A percentile compares a stretch with the other conserved stretches of the same genome.
Evolutionary conservation across 768 basidiomycete genomes (phyloP).

Genomic region (Hypsizygus marmoreus): DNA sequence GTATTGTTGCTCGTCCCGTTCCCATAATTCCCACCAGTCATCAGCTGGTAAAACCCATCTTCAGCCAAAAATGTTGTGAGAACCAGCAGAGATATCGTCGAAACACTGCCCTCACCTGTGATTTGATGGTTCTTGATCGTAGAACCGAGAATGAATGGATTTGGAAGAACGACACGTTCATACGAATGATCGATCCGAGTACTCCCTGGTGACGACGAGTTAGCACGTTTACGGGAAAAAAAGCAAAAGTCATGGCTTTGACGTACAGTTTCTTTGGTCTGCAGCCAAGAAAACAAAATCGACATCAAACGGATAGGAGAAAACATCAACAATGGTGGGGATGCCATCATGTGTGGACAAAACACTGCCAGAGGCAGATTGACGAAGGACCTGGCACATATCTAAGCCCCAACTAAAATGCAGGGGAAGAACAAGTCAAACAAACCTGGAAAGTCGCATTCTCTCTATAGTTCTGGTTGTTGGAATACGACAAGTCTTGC

Average conservation of each 20-base stretch:
- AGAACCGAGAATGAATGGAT: conserved; percentile 59
- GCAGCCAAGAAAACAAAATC: conserved; percentile 40
- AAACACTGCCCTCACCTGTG: conserved; percentile 43
- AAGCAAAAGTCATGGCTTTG: not conserved
- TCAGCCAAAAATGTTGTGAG: conserved; percentile 34
- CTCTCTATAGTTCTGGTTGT: conserved; percentile 62
- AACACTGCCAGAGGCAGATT: conserved; percentile 38
- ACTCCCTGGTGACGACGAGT: conserved; percentile 40
- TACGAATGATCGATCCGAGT: conserved; percentile 70
- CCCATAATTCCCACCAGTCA: conserved; percentile 47
- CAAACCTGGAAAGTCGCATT: conserved; percentile 42
- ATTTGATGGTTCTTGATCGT: conserved; percentile 61
- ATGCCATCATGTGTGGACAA: conserved; percentile 45
- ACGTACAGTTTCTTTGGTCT: conserved; percentile 38
- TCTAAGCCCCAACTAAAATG: conserved; percentile 3
- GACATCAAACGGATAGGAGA: conserved; percentile 48
- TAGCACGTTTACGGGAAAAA: conserved; percentile 5
- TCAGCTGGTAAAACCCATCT: conserved; percentile 30
- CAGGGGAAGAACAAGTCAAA: not conserved
- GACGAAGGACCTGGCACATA: conserved; percentile 37
- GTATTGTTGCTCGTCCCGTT: conserved; percentile 74
- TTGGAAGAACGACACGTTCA: conserved; percentile 55
- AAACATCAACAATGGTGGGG: conserved; percentile 38
- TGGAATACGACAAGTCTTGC: conserved; percentile 63
- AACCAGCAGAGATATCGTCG: conserved; percentile 40